Conservation (phyloP, 23 red algal genomes). For the Gracilaria domingensis region DNA sequence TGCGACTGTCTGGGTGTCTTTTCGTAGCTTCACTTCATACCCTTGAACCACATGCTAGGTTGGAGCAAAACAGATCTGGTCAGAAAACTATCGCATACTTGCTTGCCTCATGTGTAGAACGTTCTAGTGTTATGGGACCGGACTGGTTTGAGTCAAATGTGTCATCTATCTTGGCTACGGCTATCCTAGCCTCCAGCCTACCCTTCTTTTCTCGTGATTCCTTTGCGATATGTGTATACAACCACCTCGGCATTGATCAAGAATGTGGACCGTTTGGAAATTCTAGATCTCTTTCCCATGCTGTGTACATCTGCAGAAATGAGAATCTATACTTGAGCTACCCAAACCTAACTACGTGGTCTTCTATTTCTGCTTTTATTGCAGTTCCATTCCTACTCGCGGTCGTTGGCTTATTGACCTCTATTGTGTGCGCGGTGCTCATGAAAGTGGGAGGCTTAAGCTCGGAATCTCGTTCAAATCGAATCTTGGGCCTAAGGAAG, state of each 20-base stretch:
- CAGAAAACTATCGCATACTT: constrained; percentile 1
- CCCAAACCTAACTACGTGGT: constrained; percentile 37
- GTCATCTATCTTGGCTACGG: constrained; percentile 38
- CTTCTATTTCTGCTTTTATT: constrained; percentile 71
- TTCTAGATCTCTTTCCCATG: constrained; percentile 62
- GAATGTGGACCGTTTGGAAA: constrained; percentile 78
- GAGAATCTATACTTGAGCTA: constrained; percentile 61
- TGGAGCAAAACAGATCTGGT: neutral
- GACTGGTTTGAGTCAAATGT: constrained; percentile 78
- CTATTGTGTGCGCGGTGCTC: constrained; percentile 30
- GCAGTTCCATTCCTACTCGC: constrained; percentile 79
- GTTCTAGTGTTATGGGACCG: constrained; percentile 24
- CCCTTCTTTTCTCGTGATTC: constrained; percentile 73
- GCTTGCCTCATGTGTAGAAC: neutral
- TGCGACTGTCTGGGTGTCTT: constrained; percentile 70
- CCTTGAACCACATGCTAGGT: constrained; percentile 61
- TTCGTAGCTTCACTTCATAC: constrained; percentile 13
- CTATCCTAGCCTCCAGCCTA: constrained; percentile 61
- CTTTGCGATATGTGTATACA: constrained; percentile 74
- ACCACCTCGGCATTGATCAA: constrained; percentile 72
- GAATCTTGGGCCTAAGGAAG: neutral
- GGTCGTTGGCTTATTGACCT: constrained; percentile 30
- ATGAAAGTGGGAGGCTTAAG: neutral
- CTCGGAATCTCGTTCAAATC: neutral
- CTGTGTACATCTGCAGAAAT: constrained; percentile 66